phyloP scores from a whole-genome alignment of 2,329 filamentous ascomycete genomes.

The Xylariaceae sp. region DNA sequence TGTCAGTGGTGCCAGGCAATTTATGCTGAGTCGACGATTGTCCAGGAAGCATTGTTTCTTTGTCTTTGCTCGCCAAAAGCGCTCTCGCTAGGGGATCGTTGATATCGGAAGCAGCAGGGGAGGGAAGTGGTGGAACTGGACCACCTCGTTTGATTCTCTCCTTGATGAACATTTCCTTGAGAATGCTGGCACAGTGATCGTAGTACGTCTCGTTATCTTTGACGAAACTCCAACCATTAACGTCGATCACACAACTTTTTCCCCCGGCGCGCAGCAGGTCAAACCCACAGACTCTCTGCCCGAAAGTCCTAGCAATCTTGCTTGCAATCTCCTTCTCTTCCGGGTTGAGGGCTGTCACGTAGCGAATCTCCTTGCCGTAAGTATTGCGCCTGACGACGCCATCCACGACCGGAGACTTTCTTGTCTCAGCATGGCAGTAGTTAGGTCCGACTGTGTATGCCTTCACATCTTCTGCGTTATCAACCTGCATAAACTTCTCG shows the following conservation, averaged over 20 bases:
- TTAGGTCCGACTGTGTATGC: constrained; percentile 93
- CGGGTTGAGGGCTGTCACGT: constrained; percentile 82
- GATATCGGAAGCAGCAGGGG: constrained; percentile 52
- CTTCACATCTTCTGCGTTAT: constrained; percentile 98
- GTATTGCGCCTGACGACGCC: constrained; percentile 95
- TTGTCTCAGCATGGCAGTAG: constrained; percentile 95
- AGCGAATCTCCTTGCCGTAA: constrained; percentile 95
- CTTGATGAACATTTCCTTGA: constrained; percentile 85
- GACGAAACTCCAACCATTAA: constrained; percentile 99
- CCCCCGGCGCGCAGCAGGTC: constrained; percentile 87
- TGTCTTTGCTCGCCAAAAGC: constrained; percentile 45
- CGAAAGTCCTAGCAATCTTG: constrained; percentile 89
- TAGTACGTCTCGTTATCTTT: constrained; percentile 99
- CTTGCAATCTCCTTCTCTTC: constrained; percentile 87
- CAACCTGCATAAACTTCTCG: constrained; percentile 94
- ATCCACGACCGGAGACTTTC: constrained; percentile 96
- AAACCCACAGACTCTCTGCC: constrained; percentile 94
- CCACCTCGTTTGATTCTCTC: constrained; percentile 72
- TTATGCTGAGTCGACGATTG: constrained; percentile 31
- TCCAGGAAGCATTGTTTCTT: constrained; percentile 41
- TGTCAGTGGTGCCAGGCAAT: constrained; percentile 16
- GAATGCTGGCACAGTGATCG: constrained; percentile 83
- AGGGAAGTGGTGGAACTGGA: constrained; percentile 61
- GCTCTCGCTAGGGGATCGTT: constrained; percentile 42
- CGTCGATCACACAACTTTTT: constrained; percentile 96